A percentile compares a stretch with the other conserved stretches of the same genome.
Conservation (phyloP, 192 early-diverging fungal species). For the Dispira parvispora region DNA sequence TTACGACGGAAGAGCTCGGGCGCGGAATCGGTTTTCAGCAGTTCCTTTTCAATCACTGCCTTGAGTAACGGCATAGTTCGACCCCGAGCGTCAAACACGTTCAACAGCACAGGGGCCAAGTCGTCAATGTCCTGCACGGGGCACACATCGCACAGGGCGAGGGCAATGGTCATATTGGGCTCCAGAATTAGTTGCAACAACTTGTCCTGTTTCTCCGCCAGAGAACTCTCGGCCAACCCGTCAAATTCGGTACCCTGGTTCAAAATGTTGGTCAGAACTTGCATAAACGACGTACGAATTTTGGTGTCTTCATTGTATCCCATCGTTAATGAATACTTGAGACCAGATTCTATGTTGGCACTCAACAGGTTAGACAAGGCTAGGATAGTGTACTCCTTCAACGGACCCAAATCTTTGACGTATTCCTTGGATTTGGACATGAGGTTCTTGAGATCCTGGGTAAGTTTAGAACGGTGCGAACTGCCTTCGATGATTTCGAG, state of each 20-base stretch:
- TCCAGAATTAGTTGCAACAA: constrained; percentile 60
- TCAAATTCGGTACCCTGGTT: constrained; percentile 78
- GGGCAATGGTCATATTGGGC: constrained; percentile 52
- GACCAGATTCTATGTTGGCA: constrained; percentile 82
- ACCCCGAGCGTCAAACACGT: constrained; percentile 63
- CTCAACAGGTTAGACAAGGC: constrained; percentile 79
- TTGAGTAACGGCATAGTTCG: constrained; percentile 58
- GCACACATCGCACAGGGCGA: constrained; percentile 73
- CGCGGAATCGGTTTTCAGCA: constrained; percentile 64
- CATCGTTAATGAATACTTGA: constrained; percentile 77
- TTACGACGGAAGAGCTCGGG: constrained; percentile 84
- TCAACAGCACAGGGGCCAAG: constrained; percentile 54
- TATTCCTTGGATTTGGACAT: constrained; percentile 40
- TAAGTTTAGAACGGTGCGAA: constrained; percentile 7
- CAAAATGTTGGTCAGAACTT: constrained; percentile 83
- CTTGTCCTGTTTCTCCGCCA: constrained; percentile 60
- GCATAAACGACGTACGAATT: constrained; percentile 78
- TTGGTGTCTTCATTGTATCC: constrained; percentile 83
- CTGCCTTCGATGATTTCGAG: constrained; percentile 26
- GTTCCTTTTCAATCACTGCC: constrained; percentile 67
- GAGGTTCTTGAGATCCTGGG: constrained; percentile 19
- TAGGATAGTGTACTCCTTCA: constrained; percentile 77
- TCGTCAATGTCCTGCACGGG: constrained; percentile 81
- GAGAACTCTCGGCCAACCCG: constrained; percentile 54
- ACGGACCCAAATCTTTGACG: constrained; percentile 38